A percentile compares a stretch with the other conserved stretches of the same genome.
Evolutionary conservation across 371 early-diverging fungal genomes (phyloP).

Genomic region (Rhizomucor miehei): DNA sequence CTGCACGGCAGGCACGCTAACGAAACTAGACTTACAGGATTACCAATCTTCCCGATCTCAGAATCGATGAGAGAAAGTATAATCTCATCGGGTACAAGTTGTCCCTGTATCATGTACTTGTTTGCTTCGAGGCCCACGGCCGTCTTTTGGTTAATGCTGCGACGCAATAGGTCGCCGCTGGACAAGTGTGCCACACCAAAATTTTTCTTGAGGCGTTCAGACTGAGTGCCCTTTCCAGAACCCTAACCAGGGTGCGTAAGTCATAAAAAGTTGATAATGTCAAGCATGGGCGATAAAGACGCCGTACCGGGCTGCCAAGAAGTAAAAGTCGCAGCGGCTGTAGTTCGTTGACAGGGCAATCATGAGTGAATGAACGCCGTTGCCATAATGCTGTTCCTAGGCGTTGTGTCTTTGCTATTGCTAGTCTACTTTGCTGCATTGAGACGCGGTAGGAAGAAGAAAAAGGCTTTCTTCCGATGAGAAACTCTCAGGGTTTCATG

Average conservation of each 20-base stretch:
- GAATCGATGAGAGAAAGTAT: slow-evolving; percentile 72
- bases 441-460: too few relatives aligned
- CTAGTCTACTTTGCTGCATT: too few relatives aligned
- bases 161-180: slow-evolving; percentile 83
- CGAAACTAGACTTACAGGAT: slow-evolving; percentile 29
- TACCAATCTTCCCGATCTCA: slow-evolving; percentile 57
- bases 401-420: too few relatives aligned
- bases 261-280: slow-evolving; percentile 1
- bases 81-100: slow-evolving; percentile 76
- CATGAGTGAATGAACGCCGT: slow-evolving; percentile 23
- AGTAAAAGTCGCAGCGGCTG: slow-evolving; percentile 56
- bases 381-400: too few relatives aligned
- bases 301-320: slow-evolving; percentile 60
- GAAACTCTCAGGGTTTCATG: too few relatives aligned
- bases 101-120: slow-evolving; percentile 50
- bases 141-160: slow-evolving; percentile 71
- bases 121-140: slow-evolving; percentile 65
- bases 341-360: slow-evolving; percentile 35
- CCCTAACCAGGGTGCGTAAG: slow-evolving; percentile 45
- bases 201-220: slow-evolving; percentile 64
- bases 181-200: slow-evolving; percentile 71
- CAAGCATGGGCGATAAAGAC: neutral
- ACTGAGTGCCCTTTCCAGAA: slow-evolving; percentile 88
- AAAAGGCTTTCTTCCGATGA: too few relatives aligned
- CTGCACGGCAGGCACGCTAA: neutral